Base-by-base conservation (phyloP, 768 basidiomycete species). In the Agaricus bisporus region DNA sequence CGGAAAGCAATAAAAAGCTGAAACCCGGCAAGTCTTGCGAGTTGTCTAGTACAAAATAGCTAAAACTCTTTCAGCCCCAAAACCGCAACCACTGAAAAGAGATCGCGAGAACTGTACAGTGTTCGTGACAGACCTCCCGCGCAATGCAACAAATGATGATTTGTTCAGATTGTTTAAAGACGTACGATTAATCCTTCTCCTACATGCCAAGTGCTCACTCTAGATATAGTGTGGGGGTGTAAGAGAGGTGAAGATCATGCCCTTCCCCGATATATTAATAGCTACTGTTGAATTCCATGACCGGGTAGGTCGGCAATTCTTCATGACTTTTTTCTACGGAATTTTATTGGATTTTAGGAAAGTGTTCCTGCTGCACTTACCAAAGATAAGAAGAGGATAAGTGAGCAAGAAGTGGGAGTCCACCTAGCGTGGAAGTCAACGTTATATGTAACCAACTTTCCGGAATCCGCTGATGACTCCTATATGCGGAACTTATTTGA, bases 91-190 rank as follows among this genome's bases (percentile, higher is more conserved):
- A 7, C 66, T 86, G 26, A 89, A 88, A 68, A 95, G 95, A 59
- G 97, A 99, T 70, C 91, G 97, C 43, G 97, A 99, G 71, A 90
- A 98, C 60, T 82, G 85, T 26, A 95, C 93, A 0, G 86, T 98
- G 4, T 90, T 98, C 55, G 87, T 97, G 12, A 79, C 84, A 3
- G 83, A 88, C 42, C 69, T 97, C 9, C 80, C 83, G 0, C 41
- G 66, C 15, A 75, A 70, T 10, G 74, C 77, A 9, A 73, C 73
- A 0, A 86, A 92, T 50, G 80, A 79, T 4, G 87, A 89, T 22
- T 66, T 99, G n/a, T 70, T 61, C 25, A 63, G 69, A 2, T 73
- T 95, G 5, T 98, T 99, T 74, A 86, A 86, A 69, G 94, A 97
- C 59, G 95, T 97, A 56, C 52, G 68, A 4, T 41, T 7, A n/a